These are phyloP conservation scores for Acidiella bohemica DNA, from an alignment of 495 filamentous ascomycete genomes.

Conservation along the genomic window DNA sequence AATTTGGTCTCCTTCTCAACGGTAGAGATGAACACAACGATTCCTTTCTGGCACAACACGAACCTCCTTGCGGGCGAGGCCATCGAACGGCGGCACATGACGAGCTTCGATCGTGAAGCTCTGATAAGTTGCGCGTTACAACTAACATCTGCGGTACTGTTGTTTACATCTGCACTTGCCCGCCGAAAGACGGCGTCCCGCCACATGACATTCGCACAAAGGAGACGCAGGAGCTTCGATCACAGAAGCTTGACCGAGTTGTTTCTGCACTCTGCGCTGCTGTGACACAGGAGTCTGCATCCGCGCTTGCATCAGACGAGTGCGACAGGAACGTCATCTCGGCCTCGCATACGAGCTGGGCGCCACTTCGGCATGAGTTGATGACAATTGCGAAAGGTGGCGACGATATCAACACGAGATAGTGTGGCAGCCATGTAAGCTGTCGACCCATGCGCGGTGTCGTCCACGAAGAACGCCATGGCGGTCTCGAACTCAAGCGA, in stretches of 20 bases:
- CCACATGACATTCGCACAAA: neutral
- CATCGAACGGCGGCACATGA: too few relatives aligned
- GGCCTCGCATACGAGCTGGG: neutral
- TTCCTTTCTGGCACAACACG: too few relatives aligned
- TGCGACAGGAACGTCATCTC: too few relatives aligned
- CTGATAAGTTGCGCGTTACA: too few relatives aligned
- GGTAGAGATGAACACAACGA: too few relatives aligned
- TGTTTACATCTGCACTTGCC: constrained; percentile 3
- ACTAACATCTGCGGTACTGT: constrained; percentile 4
- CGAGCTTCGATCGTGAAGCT: too few relatives aligned
- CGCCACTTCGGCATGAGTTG: neutral
- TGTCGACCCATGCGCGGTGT: constrained; percentile 1
- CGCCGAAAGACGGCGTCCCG: neutral
- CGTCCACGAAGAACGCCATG: constrained; percentile 1
- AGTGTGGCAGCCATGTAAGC: constrained; percentile 14
- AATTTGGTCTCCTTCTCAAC: neutral
- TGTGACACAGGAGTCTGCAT: neutral
- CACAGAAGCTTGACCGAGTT: constrained; percentile 1
- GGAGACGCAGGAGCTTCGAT: constrained; percentile 1
- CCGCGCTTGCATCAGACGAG: neutral
- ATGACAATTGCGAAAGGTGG: neutral
- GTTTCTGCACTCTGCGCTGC: neutral
- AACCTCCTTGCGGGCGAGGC: too few relatives aligned
- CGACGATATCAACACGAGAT: neutral
- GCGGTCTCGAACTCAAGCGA: constrained; percentile 1